A percentile compares a stretch with the other conserved stretches of the same genome.
Evolutionary conservation across 2,329 filamentous ascomycete species (phyloP).

Genomic region (Beauveria sp.): DNA sequence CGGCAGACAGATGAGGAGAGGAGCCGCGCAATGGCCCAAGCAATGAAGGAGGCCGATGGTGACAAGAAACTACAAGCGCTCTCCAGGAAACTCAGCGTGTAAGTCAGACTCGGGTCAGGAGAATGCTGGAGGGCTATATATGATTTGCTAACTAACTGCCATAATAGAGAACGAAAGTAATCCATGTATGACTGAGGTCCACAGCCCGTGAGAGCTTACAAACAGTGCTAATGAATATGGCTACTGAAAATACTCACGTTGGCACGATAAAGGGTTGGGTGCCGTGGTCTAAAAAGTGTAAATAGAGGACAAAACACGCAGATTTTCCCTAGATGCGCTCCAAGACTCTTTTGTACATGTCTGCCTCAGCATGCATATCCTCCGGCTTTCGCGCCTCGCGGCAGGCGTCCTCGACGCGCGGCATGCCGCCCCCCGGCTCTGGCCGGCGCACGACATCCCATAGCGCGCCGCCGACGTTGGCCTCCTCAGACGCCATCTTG

Average conservation of each 20-base stretch:
- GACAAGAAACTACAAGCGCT: conserved; percentile 80
- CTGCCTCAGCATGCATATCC: conserved; percentile 76
- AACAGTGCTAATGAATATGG: not conserved
- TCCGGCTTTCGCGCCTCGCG: conserved; percentile 59
- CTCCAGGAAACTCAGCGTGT: conserved; percentile 93
- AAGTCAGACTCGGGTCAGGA: conserved; percentile 34
- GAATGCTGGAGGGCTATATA: not conserved
- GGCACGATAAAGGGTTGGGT: not conserved
- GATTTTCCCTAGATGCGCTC: conserved; percentile 29
- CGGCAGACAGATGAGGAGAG: conserved; percentile 75
- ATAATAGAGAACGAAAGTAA: not conserved
- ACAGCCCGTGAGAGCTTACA: not conserved
- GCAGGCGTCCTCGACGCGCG: conserved; percentile 62
- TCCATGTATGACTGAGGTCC: not conserved
- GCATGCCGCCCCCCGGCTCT: conserved; percentile 50
- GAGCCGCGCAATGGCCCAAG: conserved; percentile 76
- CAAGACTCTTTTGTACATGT: conserved; percentile 50
- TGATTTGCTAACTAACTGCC: not conserved
- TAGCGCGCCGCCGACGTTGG: conserved; percentile 68
- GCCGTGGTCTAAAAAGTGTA: not conserved
- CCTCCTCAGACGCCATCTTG: conserved; percentile 74
- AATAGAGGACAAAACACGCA: not conserved
- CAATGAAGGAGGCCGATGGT: conserved; percentile 82
- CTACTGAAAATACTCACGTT: not conserved
- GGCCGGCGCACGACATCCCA: conserved; percentile 45